phyloP scores from a whole-genome alignment of 2,329 filamentous ascomycete species.

The Cephalotrichum gorgonifer region DNA sequence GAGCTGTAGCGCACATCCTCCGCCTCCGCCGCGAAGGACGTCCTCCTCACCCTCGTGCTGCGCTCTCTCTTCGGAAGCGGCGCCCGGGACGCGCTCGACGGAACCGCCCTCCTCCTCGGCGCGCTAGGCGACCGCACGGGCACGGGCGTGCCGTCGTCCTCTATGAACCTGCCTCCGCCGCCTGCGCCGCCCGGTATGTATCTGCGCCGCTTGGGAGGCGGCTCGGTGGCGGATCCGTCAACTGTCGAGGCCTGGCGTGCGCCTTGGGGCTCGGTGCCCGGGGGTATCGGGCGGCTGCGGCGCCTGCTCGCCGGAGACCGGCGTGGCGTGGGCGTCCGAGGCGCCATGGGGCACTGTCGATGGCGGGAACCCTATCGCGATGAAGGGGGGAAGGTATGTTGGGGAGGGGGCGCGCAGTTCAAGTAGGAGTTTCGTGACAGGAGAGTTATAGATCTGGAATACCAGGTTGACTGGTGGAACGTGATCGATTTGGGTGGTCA shows the following conservation, averaged over 20 bases:
- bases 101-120: slow-evolving; percentile 15
- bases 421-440: background rate
- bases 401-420: background rate
- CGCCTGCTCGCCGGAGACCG: slow-evolving; percentile 27
- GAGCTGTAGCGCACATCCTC: slow-evolving; percentile 68
- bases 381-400: background rate
- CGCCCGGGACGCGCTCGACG: slow-evolving; percentile 10
- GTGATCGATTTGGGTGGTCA: background rate
- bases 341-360: slow-evolving; percentile 3
- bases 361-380: background rate
- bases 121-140: slow-evolving; percentile 7
- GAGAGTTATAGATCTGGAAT: background rate
- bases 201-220: slow-evolving; percentile 58
- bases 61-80: slow-evolving; percentile 17
- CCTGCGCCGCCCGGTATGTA: slow-evolving; percentile 84
- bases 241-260: slow-evolving; percentile 24
- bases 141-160: slow-evolving; percentile 53
- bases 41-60: slow-evolving; percentile 46
- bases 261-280: slow-evolving; percentile 29
- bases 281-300: slow-evolving; percentile 34
- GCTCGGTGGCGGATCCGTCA: slow-evolving; percentile 36
- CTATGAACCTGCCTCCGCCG: slow-evolving; percentile 75
- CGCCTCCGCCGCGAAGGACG: slow-evolving; percentile 37
- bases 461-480: background rate
- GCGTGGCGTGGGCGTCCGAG: slow-evolving; percentile 5